Evolutionary conservation across 331 rosid species (phyloP).

Genomic region (Malus hybrid): DNA sequence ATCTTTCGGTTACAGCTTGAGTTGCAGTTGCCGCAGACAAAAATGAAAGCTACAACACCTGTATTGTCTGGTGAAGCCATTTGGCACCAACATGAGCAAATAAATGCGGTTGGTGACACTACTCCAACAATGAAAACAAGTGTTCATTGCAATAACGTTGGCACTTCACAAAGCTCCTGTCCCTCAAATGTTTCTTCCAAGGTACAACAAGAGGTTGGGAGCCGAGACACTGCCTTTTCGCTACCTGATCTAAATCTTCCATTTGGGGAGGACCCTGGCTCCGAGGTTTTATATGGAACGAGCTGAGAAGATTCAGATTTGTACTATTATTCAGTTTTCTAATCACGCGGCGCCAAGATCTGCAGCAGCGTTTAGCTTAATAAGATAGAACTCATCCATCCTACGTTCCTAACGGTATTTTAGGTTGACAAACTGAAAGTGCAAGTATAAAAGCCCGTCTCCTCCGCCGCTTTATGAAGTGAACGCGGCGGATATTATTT

Average conservation of each 20-base stretch:
- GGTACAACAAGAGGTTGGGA: constrained; percentile 30
- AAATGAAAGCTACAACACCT: constrained; percentile 11
- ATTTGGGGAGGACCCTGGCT: constrained; percentile 27
- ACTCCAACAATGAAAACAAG: constrained; percentile 5
- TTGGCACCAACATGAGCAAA: constrained; percentile 9
- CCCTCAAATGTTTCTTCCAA: constrained; percentile 23
- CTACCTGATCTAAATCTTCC: constrained; percentile 92
- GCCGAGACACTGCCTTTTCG: constrained; percentile 24
- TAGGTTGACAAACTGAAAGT: constrained; percentile 39
- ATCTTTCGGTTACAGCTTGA: constrained; percentile 37
- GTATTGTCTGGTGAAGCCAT: constrained; percentile 10
- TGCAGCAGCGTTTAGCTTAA: constrained; percentile 14
- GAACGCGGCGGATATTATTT: constrained; percentile 15
- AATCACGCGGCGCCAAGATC: constrained; percentile 22
- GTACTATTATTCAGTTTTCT: constrained; percentile 12
- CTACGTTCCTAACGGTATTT: constrained; percentile 17
- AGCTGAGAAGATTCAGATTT: constrained; percentile 25
- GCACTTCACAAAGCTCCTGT: constrained; percentile 3
- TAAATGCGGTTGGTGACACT: constrained; percentile 15
- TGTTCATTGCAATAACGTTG: constrained; percentile 5
- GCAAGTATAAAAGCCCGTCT: constrained; percentile 29
- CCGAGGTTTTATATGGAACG: constrained; percentile 18
- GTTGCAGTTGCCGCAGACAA: constrained; percentile 26
- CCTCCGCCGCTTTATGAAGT: constrained; percentile 15
- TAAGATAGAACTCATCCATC: constrained; percentile 15